Evolutionary conservation across 768 basidiomycete genomes (phyloP).

Genomic region (Galerina marginata): DNA sequence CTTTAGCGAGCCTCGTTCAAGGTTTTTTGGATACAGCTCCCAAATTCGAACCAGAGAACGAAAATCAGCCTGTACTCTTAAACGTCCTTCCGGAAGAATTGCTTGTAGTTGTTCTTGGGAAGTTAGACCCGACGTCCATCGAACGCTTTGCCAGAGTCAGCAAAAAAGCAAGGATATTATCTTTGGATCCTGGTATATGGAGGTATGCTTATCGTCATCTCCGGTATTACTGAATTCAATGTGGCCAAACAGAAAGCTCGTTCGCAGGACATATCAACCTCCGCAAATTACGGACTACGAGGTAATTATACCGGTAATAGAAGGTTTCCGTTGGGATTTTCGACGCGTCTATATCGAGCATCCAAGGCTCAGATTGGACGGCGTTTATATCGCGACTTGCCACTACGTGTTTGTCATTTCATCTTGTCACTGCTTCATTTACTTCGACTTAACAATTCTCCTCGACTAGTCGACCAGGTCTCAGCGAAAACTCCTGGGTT

Average conservation of each 20-base stretch:
- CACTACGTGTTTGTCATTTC: constrained; percentile 72
- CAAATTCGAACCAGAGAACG: constrained; percentile 73
- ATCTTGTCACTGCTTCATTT: not conserved
- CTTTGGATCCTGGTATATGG: constrained; percentile 76
- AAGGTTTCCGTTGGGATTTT: constrained; percentile 65
- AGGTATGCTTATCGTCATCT: constrained; percentile 51
- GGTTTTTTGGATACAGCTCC: constrained; percentile 50
- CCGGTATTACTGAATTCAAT: not conserved
- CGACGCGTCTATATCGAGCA: constrained; percentile 83
- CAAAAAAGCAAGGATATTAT: constrained; percentile 76
- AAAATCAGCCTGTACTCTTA: constrained; percentile 60
- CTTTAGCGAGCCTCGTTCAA: constrained; percentile 52
- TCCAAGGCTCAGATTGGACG: constrained; percentile 84
- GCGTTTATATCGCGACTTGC: constrained; percentile 91
- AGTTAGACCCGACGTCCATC: constrained; percentile 67
- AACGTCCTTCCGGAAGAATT: constrained; percentile 78
- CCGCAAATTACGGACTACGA: constrained; percentile 72
- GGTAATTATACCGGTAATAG: constrained; percentile 52
- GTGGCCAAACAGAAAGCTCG: constrained; percentile 57
- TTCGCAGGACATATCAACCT: constrained; percentile 67
- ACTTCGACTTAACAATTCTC: constrained; percentile 1
- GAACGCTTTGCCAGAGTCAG: constrained; percentile 80
- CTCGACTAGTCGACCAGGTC: constrained; percentile 63
- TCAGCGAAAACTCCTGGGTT: constrained; percentile 87
- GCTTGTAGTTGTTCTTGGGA: constrained; percentile 66